These are phyloP conservation scores for Kwoniella sp. DNA, from an alignment of 768 basidiomycete species.

Conservation along the genomic window DNA sequence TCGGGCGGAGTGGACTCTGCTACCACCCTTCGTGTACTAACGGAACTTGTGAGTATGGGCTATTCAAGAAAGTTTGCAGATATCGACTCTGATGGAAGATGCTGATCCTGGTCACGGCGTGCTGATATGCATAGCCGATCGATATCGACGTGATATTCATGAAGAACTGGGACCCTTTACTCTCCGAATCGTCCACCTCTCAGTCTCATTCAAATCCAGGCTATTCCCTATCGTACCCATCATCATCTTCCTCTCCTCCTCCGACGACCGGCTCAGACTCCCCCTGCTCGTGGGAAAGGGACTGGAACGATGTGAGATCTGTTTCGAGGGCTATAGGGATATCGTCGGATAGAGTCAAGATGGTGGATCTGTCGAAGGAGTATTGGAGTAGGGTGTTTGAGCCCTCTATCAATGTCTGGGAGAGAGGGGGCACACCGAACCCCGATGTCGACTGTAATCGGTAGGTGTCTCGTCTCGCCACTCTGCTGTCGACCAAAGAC, in stretches of 20 bases:
- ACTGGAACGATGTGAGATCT: conserved; percentile 85
- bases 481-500: not conserved
- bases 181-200: conserved; percentile 37
- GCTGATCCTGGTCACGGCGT: not conserved
- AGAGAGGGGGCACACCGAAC: conserved; percentile 79
- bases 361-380: conserved; percentile 78
- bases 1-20: conserved; percentile 96
- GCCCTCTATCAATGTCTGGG: conserved; percentile 77
- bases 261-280: conserved; percentile 63
- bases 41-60: conserved; percentile 67
- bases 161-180: conserved; percentile 74
- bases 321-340: conserved; percentile 70
- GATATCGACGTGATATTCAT: conserved; percentile 88
- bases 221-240: conserved; percentile 16
- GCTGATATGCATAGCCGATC: conserved; percentile 63
- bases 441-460: conserved; percentile 91
- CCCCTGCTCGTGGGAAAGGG: conserved; percentile 90
- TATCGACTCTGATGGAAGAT: not conserved
- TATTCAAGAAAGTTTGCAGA: not conserved
- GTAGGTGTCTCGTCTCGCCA: conserved; percentile 58
- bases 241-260: conserved; percentile 71
- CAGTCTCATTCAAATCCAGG: not conserved
- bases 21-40: conserved; percentile 75
- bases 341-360: conserved; percentile 13
- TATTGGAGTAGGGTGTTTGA: conserved; percentile 93